Conservation (phyloP, 495 filamentous ascomycete species). For the Hypoxylon trugodes region DNA sequence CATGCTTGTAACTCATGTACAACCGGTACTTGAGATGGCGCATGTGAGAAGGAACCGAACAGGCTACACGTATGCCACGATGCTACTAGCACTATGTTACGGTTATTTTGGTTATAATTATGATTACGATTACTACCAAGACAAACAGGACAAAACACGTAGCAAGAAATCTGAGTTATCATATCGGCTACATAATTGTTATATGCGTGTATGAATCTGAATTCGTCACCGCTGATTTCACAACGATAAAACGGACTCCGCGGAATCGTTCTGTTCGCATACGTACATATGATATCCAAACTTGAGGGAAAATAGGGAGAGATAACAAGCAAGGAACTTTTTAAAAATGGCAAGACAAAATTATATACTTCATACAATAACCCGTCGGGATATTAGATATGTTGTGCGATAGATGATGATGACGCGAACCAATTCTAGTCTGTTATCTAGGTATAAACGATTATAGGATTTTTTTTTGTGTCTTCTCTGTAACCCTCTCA, state of each 20-base stretch:
- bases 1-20: not conserved
- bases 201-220: not conserved
- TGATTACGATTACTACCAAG: too few relatives aligned
- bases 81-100: too few relatives aligned
- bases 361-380: not conserved
- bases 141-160: too few relatives aligned
- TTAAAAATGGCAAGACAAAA: too few relatives aligned
- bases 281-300: not conserved
- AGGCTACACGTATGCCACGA: not conserved
- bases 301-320: too few relatives aligned
- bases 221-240: conserved; percentile 9
- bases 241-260: too few relatives aligned
- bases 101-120: not conserved
- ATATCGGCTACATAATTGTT: not conserved
- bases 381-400: conserved; percentile 4
- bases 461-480: conserved; percentile 8
- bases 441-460: conserved; percentile 10
- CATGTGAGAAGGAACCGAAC: conserved; percentile 2
- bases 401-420: conserved; percentile 27
- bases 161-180: conserved; percentile 5
- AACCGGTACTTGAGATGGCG: not conserved
- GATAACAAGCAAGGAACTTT: too few relatives aligned
- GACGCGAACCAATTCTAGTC: conserved; percentile 18
- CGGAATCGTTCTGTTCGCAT: not conserved
- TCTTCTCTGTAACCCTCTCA: not conserved